Conservation (phyloP, 495 filamentous ascomycete genomes). For the Hypoxylon trugodes region DNA sequence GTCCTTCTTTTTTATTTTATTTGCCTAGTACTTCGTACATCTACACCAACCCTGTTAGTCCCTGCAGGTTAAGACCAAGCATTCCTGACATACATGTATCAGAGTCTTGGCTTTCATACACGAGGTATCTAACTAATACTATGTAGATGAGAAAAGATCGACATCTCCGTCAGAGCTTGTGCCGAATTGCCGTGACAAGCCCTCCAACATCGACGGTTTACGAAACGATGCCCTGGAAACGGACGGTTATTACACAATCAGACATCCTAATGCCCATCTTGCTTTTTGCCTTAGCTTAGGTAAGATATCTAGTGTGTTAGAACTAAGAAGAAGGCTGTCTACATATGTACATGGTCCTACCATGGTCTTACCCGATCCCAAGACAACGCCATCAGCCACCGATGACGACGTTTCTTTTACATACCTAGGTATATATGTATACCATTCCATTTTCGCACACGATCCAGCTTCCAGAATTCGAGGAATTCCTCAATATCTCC, state of each 20-base stretch:
- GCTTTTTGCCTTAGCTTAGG: background rate
- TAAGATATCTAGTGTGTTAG: background rate
- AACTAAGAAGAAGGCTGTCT: too few species aligned
- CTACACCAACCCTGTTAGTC: background rate
- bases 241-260: background rate
- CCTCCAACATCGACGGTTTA: background rate
- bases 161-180: background rate
- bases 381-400: constrained; percentile 25
- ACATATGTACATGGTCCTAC: background rate
- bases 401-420: constrained; percentile 33
- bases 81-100: too few species aligned
- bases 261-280: too few species aligned
- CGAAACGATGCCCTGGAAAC: background rate
- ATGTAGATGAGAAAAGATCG: background rate
- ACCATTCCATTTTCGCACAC: background rate
- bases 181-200: constrained; percentile 23
- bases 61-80: background rate
- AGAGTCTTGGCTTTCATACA: too few species aligned
- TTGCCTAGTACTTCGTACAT: too few species aligned
- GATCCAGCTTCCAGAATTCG: background rate
- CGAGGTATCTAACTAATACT: background rate
- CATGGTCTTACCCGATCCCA: constrained; percentile 3
- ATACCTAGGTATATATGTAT: background rate
- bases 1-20: too few species aligned
- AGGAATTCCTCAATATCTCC: background rate